phyloP scores from a whole-genome alignment of 2,329 filamentous ascomycete genomes.

The Colletotrichum lindemuthianum region DNA sequence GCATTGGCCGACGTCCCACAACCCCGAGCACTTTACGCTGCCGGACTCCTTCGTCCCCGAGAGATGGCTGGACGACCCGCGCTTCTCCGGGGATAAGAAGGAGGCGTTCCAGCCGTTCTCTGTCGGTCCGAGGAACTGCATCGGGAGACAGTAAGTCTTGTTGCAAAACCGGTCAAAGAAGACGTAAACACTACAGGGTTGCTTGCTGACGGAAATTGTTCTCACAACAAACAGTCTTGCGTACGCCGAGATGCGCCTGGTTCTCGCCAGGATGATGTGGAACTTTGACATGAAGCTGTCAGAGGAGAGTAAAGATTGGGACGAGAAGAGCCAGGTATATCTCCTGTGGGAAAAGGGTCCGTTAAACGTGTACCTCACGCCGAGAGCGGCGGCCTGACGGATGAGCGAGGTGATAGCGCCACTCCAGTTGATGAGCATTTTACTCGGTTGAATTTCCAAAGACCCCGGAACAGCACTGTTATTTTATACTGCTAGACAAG shows the following conservation, averaged over 20 bases:
- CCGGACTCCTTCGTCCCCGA: conserved; percentile 55
- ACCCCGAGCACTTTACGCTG: conserved; percentile 53
- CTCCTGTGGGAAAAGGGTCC: conserved; percentile 13
- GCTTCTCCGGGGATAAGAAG: conserved; percentile 37
- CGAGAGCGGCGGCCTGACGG: too few relatives aligned
- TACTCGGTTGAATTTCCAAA: too few relatives aligned
- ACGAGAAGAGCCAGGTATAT: background rate
- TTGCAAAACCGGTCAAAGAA: too few relatives aligned
- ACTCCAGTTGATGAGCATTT: too few relatives aligned
- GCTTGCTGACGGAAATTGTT: background rate
- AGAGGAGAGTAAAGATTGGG: background rate
- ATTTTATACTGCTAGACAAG: too few relatives aligned
- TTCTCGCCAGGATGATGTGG: conserved; percentile 10
- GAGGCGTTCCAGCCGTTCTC: conserved; percentile 43
- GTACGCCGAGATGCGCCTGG: background rate
- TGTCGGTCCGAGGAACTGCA: conserved; percentile 43
- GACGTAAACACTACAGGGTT: accelerated
- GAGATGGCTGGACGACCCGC: conserved; percentile 44
- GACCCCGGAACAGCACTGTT: too few relatives aligned
- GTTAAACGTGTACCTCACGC: background rate
- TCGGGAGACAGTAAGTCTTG: conserved; percentile 44
- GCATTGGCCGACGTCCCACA: conserved; percentile 56
- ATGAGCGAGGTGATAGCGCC: too few relatives aligned
- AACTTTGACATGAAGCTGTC: conserved; percentile 6
- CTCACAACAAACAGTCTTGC: background rate